Evolutionary conservation across 1,284 basidiomycete species (phyloP), one percentile per base, ranked within the genome.

Genomic region (Cutaneotrichosporon cutaneum): DNA sequence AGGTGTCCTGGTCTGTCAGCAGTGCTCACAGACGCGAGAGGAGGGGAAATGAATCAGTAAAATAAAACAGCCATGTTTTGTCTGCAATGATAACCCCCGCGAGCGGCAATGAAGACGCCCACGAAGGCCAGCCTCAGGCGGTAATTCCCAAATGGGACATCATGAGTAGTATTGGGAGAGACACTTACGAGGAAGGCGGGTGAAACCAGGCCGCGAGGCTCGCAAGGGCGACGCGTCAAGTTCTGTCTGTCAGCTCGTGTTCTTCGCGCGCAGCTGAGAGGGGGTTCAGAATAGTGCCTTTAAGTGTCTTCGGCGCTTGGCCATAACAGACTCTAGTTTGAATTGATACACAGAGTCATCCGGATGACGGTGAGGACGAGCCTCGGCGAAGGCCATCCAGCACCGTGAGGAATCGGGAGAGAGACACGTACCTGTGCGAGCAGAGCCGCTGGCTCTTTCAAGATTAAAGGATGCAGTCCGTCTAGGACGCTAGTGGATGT

Each of bases 271-370:
- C n/a, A 18, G 21, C 32, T 7, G 22, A 45, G 30, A 39, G 48
- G 26, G 33, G 26, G 60, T 61, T 78, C 77, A 78, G 77, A 78
- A 63, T 58, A 72, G 77, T 77, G 77, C 75, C 69, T 76, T 74
- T 76, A 74, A 68, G 77, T 73, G 73, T 78, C 77, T 75, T 76
- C 63, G 77, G 74, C 75, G 62, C 69, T 77, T 77, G 68, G 74
- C 74, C 77, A 65, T 78, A 74, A 78, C 75, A 77, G 77, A 78
- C 77, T 78, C 77, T 78, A 78, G 77, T 78, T 78, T 78, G 77
- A 78, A 74, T 67, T 70, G 70, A 70, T 71, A 77, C 77, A 78
- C 77, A 68, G 67, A 68, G 72, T 78, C 77, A 78, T 78, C 77
- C 68, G 59, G 63, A 21, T 39, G 62, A 27, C 11, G n/a, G 14